Conservation (phyloP, 2,329 filamentous ascomycete species). For the Phyllachora maydis region DNA sequence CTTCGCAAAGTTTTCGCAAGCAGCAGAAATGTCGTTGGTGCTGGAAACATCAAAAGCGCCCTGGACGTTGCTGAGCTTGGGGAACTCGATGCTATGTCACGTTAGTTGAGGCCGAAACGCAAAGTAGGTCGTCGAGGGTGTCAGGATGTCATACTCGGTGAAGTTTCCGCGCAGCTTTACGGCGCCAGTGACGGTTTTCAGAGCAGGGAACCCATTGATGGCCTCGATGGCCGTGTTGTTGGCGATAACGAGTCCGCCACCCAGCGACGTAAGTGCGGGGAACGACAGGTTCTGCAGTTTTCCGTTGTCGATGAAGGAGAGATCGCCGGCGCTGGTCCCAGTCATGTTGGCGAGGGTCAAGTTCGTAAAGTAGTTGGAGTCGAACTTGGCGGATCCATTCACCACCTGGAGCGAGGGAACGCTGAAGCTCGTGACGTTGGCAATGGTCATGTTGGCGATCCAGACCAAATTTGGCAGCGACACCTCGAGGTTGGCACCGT, state of each 20-base stretch:
- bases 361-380: conserved; percentile 49
- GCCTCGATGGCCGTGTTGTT: conserved; percentile 63
- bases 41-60: conserved; percentile 53
- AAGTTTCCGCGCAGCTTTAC: conserved; percentile 76
- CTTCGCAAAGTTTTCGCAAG: conserved; percentile 31
- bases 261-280: conserved; percentile 43
- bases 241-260: conserved; percentile 65
- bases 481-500: conserved; percentile 51
- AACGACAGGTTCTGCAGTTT: conserved; percentile 55
- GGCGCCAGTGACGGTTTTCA: conserved; percentile 56
- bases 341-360: conserved; percentile 54
- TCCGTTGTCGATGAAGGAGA: conserved; percentile 44
- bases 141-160: conserved; percentile 55
- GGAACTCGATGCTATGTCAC: conserved; percentile 44
- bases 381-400: conserved; percentile 66
- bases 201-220: conserved; percentile 45
- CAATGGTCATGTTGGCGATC: conserved; percentile 65
- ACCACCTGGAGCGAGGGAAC: conserved; percentile 54
- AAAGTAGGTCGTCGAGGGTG: too few relatives aligned
- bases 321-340: conserved; percentile 31
- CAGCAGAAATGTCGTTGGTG: conserved; percentile 36
- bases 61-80: conserved; percentile 42
- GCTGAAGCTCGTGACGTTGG: conserved; percentile 55
- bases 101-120: conserved; percentile 3
- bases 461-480: conserved; percentile 59